These are phyloP conservation scores for Quercus rubra DNA, from an alignment of 306 rosid species.

Conservation along the genomic window DNA sequence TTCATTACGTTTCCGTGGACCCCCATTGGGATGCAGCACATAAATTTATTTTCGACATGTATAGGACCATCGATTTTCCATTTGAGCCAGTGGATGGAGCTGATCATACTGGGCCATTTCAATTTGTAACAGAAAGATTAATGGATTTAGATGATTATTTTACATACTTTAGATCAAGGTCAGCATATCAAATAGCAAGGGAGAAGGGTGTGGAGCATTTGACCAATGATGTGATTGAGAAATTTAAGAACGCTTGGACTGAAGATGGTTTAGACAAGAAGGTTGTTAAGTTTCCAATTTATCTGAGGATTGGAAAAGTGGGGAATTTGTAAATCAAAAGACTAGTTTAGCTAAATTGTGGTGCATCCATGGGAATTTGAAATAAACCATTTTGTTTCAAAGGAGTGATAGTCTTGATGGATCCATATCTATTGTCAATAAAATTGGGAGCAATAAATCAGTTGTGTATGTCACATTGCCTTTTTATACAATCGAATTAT, in stretches of 20 bases:
- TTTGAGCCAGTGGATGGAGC: conserved; percentile 60
- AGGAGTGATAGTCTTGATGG: too few relatives aligned
- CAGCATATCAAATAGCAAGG: conserved; percentile 75
- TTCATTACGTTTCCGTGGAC: conserved; percentile 5
- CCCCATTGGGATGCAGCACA: conserved; percentile 62
- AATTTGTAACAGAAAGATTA: conserved; percentile 46
- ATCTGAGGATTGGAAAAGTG: conserved; percentile 66
- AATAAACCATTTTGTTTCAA: not conserved
- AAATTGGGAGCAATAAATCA: not conserved
- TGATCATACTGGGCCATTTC: conserved; percentile 60
- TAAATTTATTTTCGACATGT: conserved; percentile 41
- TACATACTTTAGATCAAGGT: conserved; percentile 57
- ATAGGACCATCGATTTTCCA: conserved; percentile 63
- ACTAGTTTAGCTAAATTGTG: not conserved
- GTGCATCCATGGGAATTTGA: not conserved
- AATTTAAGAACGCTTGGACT: conserved; percentile 58
- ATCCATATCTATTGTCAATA: not conserved
- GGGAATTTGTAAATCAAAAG: conserved; percentile 7
- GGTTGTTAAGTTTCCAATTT: conserved; percentile 50
- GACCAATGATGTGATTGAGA: conserved; percentile 33
- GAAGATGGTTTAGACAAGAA: conserved; percentile 32
- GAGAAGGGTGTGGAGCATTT: conserved; percentile 72
- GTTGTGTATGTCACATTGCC: too few relatives aligned
- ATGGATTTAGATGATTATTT: conserved; percentile 52
- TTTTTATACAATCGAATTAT: too few relatives aligned